Evolutionary conservation across 768 basidiomycete species (phyloP), one percentile per base, ranked within the genome.

Genomic region (Pisolithus albus): DNA sequence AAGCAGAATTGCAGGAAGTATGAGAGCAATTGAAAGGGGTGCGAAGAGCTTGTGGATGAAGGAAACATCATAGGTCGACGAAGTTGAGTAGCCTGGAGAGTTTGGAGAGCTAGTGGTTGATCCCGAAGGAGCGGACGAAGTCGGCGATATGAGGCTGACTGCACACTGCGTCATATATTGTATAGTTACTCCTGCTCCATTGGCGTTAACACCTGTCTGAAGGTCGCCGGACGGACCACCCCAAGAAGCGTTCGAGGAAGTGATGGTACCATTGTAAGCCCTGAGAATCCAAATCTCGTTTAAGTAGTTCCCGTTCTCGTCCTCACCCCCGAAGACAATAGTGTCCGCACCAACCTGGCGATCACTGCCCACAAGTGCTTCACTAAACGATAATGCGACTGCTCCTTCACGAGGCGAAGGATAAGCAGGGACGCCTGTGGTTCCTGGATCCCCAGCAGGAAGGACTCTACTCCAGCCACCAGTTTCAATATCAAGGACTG

Each of bases 251-350:
- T 74, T 72, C 2, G 81, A 75, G n/a, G 75, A 56, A n/a, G 77
- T 76, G 50, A 87, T 61, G 30, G 75, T 65, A n/a, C 74, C 83
- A 54, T 76, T 74, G 65, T 90, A 91, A 4, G 86, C 78, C 49
- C 89, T 74, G 54, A 92, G 72, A 7, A 92, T 64, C 89, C 89
- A 92, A 10, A 92, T 61, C 51, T 92, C 89, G 38, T 81, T 77
- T 4, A 89, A 72, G 61, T 86, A 83, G 23, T 72, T 78, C 13
- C 88, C 88, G 50, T 70, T 63, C 41, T 73, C 70, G 62, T 88
- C 86, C 57, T 77, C 77, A 38, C 89, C 89, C 32, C 89, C 89
- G 56, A 88, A 92, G 9, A 91, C 79, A 42, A 92, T 75, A 16
- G 80, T 84, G 61, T 92, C 89, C 23, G 86, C 73, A 18, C 76